Evolutionary conservation across 2,329 filamentous ascomycete genomes (phyloP).

Genomic region (Fusarium chaquense): DNA sequence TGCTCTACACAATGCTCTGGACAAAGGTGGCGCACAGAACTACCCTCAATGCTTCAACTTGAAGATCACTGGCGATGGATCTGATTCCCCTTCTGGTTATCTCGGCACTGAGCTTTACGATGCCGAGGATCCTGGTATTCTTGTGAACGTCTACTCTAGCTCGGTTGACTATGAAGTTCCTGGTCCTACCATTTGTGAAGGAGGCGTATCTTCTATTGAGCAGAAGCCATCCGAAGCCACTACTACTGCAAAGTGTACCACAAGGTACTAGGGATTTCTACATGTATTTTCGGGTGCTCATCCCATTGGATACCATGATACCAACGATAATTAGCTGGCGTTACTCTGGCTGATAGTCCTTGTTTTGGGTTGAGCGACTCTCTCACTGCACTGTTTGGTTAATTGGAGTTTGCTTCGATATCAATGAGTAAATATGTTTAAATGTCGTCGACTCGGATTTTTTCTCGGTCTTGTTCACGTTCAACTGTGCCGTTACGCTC

Average conservation of each 20-base stretch:
- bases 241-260: constrained; percentile 43
- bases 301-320: background rate
- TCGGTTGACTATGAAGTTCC: constrained; percentile 50
- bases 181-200: constrained; percentile 48
- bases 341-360: background rate
- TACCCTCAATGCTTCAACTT: constrained; percentile 67
- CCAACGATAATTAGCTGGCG: background rate
- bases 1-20: constrained; percentile 61
- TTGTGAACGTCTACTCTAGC: constrained; percentile 52
- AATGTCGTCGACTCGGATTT: rapidly evolving
- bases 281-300: background rate
- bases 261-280: constrained; percentile 15
- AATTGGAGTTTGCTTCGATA: too few relatives aligned
- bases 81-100: constrained; percentile 50
- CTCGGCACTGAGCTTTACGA: constrained; percentile 55
- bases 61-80: constrained; percentile 58
- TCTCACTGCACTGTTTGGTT: background rate
- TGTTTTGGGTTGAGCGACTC: background rate
- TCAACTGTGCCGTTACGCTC: too few relatives aligned
- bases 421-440: background rate
- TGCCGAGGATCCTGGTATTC: constrained; percentile 51
- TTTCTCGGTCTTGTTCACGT: background rate
- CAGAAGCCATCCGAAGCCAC: constrained; percentile 45
- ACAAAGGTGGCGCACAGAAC: constrained; percentile 59
- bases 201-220: constrained; percentile 44